phyloP scores from a whole-genome alignment of 2,329 filamentous ascomycete genomes.

The Aspergillus pseudoglaucus region DNA sequence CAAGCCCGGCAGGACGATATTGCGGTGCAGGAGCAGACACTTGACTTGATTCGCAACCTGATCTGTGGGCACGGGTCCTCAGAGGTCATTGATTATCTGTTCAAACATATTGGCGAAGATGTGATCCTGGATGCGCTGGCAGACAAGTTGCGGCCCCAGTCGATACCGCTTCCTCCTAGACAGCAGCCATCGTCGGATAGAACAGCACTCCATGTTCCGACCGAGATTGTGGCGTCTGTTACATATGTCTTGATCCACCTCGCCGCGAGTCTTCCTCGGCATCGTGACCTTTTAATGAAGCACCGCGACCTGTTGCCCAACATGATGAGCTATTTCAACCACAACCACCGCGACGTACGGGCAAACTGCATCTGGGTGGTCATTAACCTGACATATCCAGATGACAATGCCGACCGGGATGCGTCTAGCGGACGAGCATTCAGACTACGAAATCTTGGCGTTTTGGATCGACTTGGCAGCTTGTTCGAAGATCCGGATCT shows the following conservation, averaged over 20 bases:
- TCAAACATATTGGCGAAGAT: slow-evolving; percentile 67
- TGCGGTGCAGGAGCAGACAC: slow-evolving; percentile 81
- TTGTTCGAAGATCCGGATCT: slow-evolving; percentile 65
- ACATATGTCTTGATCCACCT: slow-evolving; percentile 82
- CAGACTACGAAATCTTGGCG: slow-evolving; percentile 66
- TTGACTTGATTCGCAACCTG: slow-evolving; percentile 85
- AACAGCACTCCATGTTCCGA: slow-evolving; percentile 26
- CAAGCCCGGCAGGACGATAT: slow-evolving; percentile 71
- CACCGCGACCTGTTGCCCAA: slow-evolving; percentile 70
- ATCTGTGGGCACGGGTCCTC: slow-evolving; percentile 59
- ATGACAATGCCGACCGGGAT: slow-evolving; percentile 62
- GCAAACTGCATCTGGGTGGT: slow-evolving; percentile 75
- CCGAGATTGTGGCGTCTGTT: slow-evolving; percentile 68
- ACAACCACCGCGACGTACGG: slow-evolving; percentile 67
- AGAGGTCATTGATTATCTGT: slow-evolving; percentile 78
- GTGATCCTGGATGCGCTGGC: slow-evolving; percentile 74
- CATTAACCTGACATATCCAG: slow-evolving; percentile 77
- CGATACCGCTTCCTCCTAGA: slow-evolving; percentile 26
- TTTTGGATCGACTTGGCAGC: slow-evolving; percentile 58
- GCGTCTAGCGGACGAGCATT: slow-evolving; percentile 60
- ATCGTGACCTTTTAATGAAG: slow-evolving; percentile 69
- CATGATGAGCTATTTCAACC: slow-evolving; percentile 66
- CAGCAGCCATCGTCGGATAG: slow-evolving; percentile 24
- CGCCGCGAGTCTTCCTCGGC: slow-evolving; percentile 70
- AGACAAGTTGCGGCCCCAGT: slow-evolving; percentile 61